Percentiles rank a stretch among this genome's conserved stretches.
Conservation (phyloP, 257 asterid species). For the Catharanthus roseus region DNA sequence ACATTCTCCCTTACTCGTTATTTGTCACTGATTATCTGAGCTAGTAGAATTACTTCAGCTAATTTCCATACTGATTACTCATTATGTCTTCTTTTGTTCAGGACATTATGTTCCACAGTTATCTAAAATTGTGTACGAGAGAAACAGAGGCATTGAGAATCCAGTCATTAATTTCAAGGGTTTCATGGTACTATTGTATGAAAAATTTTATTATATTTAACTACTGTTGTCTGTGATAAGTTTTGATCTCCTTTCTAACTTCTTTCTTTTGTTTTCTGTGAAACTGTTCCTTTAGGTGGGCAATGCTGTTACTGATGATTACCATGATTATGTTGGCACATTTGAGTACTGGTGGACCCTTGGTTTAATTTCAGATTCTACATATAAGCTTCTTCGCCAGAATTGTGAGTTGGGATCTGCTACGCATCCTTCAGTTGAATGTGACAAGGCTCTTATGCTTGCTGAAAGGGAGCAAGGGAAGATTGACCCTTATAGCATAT, state of each 20-base stretch:
- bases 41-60: constrained; percentile 4
- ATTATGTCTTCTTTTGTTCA: constrained; percentile 23
- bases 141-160: constrained; percentile 65
- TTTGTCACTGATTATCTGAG: neutral
- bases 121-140: constrained; percentile 56
- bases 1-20: constrained; percentile 1
- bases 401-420: constrained; percentile 70
- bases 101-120: constrained; percentile 98
- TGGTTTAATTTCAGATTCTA: constrained; percentile 89
- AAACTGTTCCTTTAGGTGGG: constrained; percentile 62
- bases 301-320: constrained; percentile 94
- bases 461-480: constrained; percentile 77
- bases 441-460: constrained; percentile 43
- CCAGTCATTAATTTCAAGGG: constrained; percentile 88
- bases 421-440: constrained; percentile 72
- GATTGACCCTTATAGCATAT: constrained; percentile 87
- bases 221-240: neutral
- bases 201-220: constrained; percentile 1
- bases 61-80: too few relatives aligned
- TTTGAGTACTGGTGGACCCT: constrained; percentile 99
- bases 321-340: constrained; percentile 76
- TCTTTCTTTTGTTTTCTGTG: constrained; percentile 10
- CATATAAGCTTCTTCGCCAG: constrained; percentile 52
- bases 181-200: constrained; percentile 52
- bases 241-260: constrained; percentile 7